These are phyloP conservation scores for Pythium oligandrum DNA, from an alignment of 352 stramenopile species.

Conservation along the genomic window DNA sequence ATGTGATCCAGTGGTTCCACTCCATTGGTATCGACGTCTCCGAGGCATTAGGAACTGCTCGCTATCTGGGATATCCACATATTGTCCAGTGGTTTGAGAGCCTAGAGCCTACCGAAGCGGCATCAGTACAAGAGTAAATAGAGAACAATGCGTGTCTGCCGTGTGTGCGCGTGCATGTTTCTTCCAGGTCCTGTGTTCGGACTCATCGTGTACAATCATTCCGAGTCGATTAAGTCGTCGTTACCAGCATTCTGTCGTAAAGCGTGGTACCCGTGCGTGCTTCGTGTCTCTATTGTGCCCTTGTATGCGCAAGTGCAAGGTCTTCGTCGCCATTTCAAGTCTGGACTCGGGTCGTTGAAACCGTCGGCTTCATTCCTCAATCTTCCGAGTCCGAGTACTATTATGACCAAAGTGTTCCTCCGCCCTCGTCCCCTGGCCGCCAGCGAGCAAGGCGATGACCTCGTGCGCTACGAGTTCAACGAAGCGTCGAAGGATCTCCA, in stretches of 20 bases:
- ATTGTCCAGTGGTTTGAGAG: constrained; percentile 14
- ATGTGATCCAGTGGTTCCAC: constrained; percentile 28
- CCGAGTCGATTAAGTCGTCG: too few relatives aligned
- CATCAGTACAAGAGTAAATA: not conserved
- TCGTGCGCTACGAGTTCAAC: constrained; percentile 16
- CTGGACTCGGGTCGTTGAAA: too few relatives aligned
- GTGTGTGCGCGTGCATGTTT: too few relatives aligned
- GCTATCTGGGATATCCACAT: constrained; percentile 17
- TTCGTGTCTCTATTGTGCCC: too few relatives aligned
- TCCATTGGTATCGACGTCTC: constrained; percentile 19
- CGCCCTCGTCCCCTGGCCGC: constrained; percentile 28
- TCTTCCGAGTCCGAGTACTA: not conserved
- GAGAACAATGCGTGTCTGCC: too few relatives aligned
- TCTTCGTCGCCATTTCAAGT: too few relatives aligned
- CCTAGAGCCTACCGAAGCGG: not conserved
- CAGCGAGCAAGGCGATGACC: constrained; percentile 19
- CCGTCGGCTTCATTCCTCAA: too few relatives aligned
- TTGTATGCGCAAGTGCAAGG: too few relatives aligned
- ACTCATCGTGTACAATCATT: too few relatives aligned
- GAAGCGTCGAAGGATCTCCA: not conserved
- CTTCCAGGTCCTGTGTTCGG: too few relatives aligned
- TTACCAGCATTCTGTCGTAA: too few relatives aligned
- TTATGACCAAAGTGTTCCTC: constrained; percentile 36
- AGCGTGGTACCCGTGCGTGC: too few relatives aligned
- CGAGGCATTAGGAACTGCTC: constrained; percentile 12